Conservation (phyloP, 257 asterid genomes). For the Lithospermum erythrorhizon region DNA sequence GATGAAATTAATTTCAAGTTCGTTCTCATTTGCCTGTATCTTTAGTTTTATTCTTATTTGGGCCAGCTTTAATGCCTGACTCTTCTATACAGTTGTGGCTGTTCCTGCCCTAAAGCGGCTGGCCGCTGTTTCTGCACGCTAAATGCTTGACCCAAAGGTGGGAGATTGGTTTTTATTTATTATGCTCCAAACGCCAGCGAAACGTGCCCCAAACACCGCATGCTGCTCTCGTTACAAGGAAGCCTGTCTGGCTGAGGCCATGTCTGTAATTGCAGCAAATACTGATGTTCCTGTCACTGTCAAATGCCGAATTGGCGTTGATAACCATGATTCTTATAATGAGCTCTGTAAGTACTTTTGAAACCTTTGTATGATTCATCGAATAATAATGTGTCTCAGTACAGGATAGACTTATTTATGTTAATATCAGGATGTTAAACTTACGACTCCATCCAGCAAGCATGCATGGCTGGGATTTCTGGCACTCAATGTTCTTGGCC, state of each 20-base stretch:
- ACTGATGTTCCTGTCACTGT: slow-evolving; percentile 90
- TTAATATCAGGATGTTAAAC: too few relatives aligned
- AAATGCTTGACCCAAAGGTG: slow-evolving; percentile 98
- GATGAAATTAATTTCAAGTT: slow-evolving; percentile 94
- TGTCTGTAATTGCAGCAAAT: slow-evolving; percentile 81
- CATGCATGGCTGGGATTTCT: too few relatives aligned
- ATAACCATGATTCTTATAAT: slow-evolving; percentile 74
- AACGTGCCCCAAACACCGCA: slow-evolving; percentile 34
- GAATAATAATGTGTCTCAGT: too few relatives aligned
- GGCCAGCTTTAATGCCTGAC: slow-evolving; percentile 13
- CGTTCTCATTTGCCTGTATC: slow-evolving; percentile 17
- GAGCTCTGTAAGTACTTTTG: slow-evolving; percentile 66
- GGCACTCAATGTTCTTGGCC: neutral
- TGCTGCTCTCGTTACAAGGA: slow-evolving; percentile 42
- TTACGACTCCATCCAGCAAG: too few relatives aligned
- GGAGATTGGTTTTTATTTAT: slow-evolving; percentile 18
- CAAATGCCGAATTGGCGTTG: slow-evolving; percentile 94
- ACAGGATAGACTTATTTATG: too few relatives aligned
- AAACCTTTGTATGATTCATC: too few relatives aligned
- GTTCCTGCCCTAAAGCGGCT: slow-evolving; percentile 94
- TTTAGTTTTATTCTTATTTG: slow-evolving; percentile 7
- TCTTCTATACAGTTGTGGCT: slow-evolving; percentile 69
- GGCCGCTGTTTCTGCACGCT: slow-evolving; percentile 87
- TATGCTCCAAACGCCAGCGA: slow-evolving; percentile 5
- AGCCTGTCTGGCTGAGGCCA: slow-evolving; percentile 97